Conservation (phyloP, 2,329 filamentous ascomycete species). For the Xylariales sp. region DNA sequence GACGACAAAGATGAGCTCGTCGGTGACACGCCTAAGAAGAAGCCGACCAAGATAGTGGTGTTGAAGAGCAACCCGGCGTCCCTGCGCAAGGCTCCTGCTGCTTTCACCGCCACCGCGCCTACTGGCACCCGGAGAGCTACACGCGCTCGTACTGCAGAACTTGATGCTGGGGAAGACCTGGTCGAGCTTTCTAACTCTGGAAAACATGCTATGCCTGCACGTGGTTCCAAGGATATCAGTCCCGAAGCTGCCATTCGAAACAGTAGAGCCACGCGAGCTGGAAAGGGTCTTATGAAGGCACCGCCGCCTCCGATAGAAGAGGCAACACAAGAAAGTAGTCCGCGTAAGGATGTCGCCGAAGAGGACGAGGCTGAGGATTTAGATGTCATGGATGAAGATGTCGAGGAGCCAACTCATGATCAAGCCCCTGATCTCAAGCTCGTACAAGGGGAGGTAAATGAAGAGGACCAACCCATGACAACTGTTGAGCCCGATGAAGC, state of each 20-base stretch:
- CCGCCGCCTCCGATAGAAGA: slow-evolving; percentile 45
- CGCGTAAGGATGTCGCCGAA: slow-evolving; percentile 24
- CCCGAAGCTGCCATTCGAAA: slow-evolving; percentile 45
- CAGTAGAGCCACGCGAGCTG: slow-evolving; percentile 42
- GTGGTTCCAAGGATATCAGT: slow-evolving; percentile 49
- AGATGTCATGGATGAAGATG: slow-evolving; percentile 13
- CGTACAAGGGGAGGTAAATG: slow-evolving; percentile 15
- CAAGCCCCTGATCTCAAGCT: slow-evolving; percentile 12
- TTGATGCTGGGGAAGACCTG: slow-evolving; percentile 49
- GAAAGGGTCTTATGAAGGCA: slow-evolving; percentile 46
- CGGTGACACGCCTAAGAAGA: slow-evolving; percentile 22
- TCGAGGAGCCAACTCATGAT: slow-evolving; percentile 13
- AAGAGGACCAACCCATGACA: slow-evolving; percentile 27
- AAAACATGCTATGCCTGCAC: slow-evolving; percentile 46
- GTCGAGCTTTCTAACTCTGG: slow-evolving; percentile 58
- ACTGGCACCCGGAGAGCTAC: slow-evolving; percentile 41
- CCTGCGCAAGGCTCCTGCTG: slow-evolving; percentile 19
- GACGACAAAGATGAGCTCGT: slow-evolving; percentile 35
- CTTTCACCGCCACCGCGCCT: slow-evolving; percentile 12
- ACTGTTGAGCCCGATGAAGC: slow-evolving; percentile 24
- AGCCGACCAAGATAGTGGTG: slow-evolving; percentile 38
- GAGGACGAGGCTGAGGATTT: slow-evolving; percentile 18
- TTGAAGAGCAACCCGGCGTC: slow-evolving; percentile 30
- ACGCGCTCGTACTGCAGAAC: slow-evolving; percentile 50
- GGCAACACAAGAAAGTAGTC: slow-evolving; percentile 48